Base-by-base conservation (phyloP, 192 early-diverging fungal genomes). In the Coemansia biformis region DNA sequence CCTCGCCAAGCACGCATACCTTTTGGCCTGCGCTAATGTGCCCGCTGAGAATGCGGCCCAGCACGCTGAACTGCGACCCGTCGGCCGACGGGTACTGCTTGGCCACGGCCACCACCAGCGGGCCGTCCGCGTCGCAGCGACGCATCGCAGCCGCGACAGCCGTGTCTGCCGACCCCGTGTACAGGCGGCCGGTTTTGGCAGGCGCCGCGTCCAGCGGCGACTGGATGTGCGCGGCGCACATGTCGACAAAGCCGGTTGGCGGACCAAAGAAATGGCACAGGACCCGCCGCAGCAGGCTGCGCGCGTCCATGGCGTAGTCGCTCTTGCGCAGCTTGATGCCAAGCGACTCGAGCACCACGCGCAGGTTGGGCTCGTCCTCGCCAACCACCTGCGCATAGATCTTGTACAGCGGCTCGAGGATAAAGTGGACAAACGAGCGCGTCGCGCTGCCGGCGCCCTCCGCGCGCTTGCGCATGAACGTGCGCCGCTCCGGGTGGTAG, bases 1-100 rank as follows among this genome's bases (percentile, higher is more conserved):
- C 81, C 54, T 96, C 92, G 40, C 96, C 94, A 8, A 99, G 72
- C 8, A 97, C 93, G 7, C 90, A 78, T 6, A 99, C 93, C 24
- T 66, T 59, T 61, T 90, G 86, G 5, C 88, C 91, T 14, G 63
- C 57, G 13, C 59, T 73, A 4, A 96, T 72, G 13, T 87, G 88
- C 23, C 96, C 96, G 57, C 89, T 90, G 74, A 96, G 77, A n/a
- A 99, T 83, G 34, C 94, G 88, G 23, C 94, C 96, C 49, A 99
- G 87, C 8, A 86, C 89, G 44, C 89, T 85, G 51, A 98, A 96
- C 41, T 77, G 75, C 22, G 82, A 78, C n/a, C 85, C 89, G 37
- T 96, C 88, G 0, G 83, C 82, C 31, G 84, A 81, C 51, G 92
- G 91, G 67, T 92, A 93, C 26, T 93, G 68, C 70, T 99, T 99